A percentile compares a stretch with the other conserved stretches of the same genome.
phyloP scores from a whole-genome alignment of 306 rosid species.

The Trifolium subterraneum region DNA sequence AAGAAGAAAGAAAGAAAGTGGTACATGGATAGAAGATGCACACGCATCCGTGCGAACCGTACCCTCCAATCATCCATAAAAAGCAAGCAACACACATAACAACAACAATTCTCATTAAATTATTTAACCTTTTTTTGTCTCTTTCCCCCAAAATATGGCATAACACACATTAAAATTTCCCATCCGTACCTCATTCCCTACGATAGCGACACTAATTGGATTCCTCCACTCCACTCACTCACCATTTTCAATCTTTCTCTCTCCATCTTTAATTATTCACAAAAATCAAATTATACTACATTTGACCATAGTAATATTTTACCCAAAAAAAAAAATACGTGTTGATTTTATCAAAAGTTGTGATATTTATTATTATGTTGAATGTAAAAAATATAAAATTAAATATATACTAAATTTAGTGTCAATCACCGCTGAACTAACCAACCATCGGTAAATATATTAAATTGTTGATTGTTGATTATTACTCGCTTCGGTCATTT shows the following conservation, averaged over 20 bases:
- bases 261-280: neutral
- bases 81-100: too few species aligned
- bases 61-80: neutral
- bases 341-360: too few species aligned
- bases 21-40: neutral
- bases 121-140: neutral
- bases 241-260: neutral
- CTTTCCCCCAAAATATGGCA: neutral
- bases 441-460: too few species aligned
- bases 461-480: too few species aligned
- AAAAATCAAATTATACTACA: neutral
- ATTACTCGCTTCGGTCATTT: too few species aligned
- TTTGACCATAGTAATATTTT: too few species aligned
- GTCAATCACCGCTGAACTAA: too few species aligned
- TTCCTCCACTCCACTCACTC: conserved; percentile 33
- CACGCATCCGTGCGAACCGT: conserved; percentile 47
- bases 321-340: too few species aligned
- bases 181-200: conserved; percentile 47
- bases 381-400: too few species aligned
- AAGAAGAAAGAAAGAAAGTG: too few species aligned
- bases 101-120: neutral
- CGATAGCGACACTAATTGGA: conserved; percentile 53
- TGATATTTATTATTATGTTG: too few species aligned
- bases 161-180: neutral
- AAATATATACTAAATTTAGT: too few species aligned